phyloP scores from a whole-genome alignment of 139 green algal species.

The Closterium sp. region DNA sequence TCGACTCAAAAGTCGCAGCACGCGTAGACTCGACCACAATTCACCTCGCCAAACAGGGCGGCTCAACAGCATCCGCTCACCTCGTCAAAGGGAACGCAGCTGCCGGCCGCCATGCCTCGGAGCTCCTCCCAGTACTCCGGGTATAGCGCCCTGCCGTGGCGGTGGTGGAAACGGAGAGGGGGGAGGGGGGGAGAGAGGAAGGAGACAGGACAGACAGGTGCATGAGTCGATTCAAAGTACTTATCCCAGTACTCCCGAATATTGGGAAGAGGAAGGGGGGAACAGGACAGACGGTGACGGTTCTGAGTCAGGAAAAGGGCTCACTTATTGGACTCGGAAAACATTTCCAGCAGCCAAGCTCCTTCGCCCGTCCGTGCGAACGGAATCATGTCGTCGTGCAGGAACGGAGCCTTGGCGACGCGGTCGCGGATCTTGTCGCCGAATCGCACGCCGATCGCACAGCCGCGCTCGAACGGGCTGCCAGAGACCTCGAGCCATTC shows the following conservation, averaged over 20 bases:
- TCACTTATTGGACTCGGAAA: neutral
- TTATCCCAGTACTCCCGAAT: too few species aligned
- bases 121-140: slow-evolving; percentile 42
- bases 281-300: too few species aligned
- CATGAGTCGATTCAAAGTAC: too few species aligned
- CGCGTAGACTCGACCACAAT: neutral
- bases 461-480: neutral
- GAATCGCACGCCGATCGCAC: neutral
- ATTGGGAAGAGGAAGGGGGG: too few species aligned
- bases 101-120: slow-evolving; percentile 25
- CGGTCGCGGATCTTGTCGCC: slow-evolving; percentile 2
- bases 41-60: neutral
- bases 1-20: too few species aligned
- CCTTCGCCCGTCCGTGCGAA: slow-evolving; percentile 5
- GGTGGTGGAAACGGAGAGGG: too few species aligned
- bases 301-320: neutral
- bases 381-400: slow-evolving; percentile 6
- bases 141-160: neutral
- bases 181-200: too few species aligned
- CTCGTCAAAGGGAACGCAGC: slow-evolving; percentile 25
- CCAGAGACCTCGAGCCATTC: neutral
- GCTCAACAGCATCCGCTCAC: slow-evolving; percentile 1
- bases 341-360: neutral
- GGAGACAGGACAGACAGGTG: too few species aligned
- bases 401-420: neutral